phyloP scores from a whole-genome alignment of 306 rosid genomes.

The Gastrolobium bilobum region DNA sequence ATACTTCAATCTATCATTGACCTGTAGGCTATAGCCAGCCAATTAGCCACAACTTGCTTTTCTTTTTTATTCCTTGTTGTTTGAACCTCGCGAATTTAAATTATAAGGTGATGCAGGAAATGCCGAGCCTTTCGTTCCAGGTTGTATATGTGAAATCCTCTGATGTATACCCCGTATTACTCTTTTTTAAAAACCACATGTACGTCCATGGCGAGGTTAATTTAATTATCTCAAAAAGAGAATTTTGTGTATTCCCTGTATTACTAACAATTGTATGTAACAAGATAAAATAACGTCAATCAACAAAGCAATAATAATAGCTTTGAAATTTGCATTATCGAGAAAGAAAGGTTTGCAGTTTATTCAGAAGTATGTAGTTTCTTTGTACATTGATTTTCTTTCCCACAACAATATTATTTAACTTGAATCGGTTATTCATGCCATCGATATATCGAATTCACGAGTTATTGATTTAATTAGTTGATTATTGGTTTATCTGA shows the following conservation, averaged over 20 bases:
- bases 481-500: too few relatives aligned
- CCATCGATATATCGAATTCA: too few relatives aligned
- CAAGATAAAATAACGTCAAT: background rate
- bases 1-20: background rate
- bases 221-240: too few relatives aligned
- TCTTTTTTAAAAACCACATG: too few relatives aligned
- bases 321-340: background rate
- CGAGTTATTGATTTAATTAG: too few relatives aligned
- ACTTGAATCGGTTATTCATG: too few relatives aligned
- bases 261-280: background rate
- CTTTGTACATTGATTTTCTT: background rate
- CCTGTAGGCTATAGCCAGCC: too few relatives aligned
- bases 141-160: background rate
- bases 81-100: background rate
- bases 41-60: constrained; percentile 14
- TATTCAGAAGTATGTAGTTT: background rate
- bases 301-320: background rate
- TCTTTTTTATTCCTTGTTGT: background rate
- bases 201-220: too few relatives aligned
- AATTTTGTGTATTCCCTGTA: too few relatives aligned
- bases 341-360: background rate
- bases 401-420: background rate
- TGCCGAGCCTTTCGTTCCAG: background rate
- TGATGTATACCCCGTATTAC: too few relatives aligned
- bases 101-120: background rate